Evolutionary conservation across 805 yeast species (phyloP).

Genomic region (Cyberlindnera samutprakarnensis): DNA sequence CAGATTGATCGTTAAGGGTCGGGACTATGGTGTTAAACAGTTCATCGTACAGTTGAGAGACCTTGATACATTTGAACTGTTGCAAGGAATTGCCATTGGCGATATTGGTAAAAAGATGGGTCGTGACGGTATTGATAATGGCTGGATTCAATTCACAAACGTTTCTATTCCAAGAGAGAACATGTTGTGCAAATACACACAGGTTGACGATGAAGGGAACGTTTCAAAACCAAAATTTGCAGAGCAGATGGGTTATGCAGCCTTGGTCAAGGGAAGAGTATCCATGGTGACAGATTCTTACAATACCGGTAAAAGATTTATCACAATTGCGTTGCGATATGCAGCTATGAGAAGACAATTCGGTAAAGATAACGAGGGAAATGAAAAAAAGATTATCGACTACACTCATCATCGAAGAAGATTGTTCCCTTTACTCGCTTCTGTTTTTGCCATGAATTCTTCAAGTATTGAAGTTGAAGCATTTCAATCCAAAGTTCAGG

Average conservation of each 20-base stretch:
- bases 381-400: slow-evolving; percentile 19
- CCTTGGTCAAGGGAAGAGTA: slow-evolving; percentile 82
- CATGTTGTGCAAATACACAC: slow-evolving; percentile 75
- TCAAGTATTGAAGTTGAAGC: slow-evolving; percentile 38
- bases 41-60: slow-evolving; percentile 91
- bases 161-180: slow-evolving; percentile 67
- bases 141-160: slow-evolving; percentile 88
- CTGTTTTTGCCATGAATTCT: slow-evolving; percentile 66
- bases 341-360: slow-evolving; percentile 89
- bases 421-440: slow-evolving; percentile 71
- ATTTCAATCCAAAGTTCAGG: slow-evolving; percentile 40
- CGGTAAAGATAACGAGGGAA: slow-evolving; percentile 38
- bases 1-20: slow-evolving; percentile 67
- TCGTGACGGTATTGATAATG: slow-evolving; percentile 90
- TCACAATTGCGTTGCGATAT: slow-evolving; percentile 79
- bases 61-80: slow-evolving; percentile 50
- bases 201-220: slow-evolving; percentile 57
- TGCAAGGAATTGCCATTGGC: slow-evolving; percentile 78
- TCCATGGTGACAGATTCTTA: slow-evolving; percentile 83
- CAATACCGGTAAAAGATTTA: slow-evolving; percentile 68
- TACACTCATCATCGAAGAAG: slow-evolving; percentile 75
- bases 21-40: slow-evolving; percentile 91
- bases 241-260: slow-evolving; percentile 84
- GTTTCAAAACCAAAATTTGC: slow-evolving; percentile 62
- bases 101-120: slow-evolving; percentile 97